Evolutionary conservation across 192 early-diverging fungal genomes (phyloP).

Genomic region (Blastocladiella britannica): DNA sequence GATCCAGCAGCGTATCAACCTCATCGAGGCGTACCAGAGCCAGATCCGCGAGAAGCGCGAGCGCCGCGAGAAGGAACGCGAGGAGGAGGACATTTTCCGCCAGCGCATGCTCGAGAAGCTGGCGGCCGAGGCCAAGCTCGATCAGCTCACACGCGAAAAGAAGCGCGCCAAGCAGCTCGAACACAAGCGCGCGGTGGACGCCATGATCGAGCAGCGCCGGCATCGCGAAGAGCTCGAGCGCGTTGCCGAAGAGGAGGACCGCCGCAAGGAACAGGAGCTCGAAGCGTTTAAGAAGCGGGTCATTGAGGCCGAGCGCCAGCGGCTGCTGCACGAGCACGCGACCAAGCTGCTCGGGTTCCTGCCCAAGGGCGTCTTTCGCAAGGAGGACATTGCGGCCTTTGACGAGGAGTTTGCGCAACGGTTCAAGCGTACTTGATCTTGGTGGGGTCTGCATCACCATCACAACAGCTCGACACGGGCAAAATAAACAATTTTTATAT

Average conservation of each 20-base stretch:
- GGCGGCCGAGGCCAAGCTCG: slow-evolving; percentile 31
- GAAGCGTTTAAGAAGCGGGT: slow-evolving; percentile 25
- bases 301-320: slow-evolving; percentile 36
- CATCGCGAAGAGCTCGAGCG: slow-evolving; percentile 13
- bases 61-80: slow-evolving; percentile 16
- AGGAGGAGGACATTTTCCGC: slow-evolving; percentile 25
- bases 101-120: slow-evolving; percentile 33
- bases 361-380: slow-evolving; percentile 41
- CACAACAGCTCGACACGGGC: too few relatives aligned
- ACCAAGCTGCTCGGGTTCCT: slow-evolving; percentile 24
- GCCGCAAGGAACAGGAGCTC: slow-evolving; percentile 17
- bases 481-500: too few relatives aligned
- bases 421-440: too few relatives aligned
- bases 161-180: slow-evolving; percentile 36
- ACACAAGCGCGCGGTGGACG: slow-evolving; percentile 33
- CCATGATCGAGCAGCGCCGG: slow-evolving; percentile 24
- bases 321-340: slow-evolving; percentile 39
- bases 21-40: slow-evolving; percentile 31
- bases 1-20: slow-evolving; percentile 27
- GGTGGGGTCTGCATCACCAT: too few relatives aligned
- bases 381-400: slow-evolving; percentile 34
- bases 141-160: slow-evolving; percentile 27
- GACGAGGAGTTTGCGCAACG: slow-evolving; percentile 38
- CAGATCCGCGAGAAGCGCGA: slow-evolving; percentile 26
- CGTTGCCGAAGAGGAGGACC: slow-evolving; percentile 13